Base-by-base conservation (phyloP, 2,329 filamentous ascomycete genomes). In the Sclerotinia glacialis region DNA sequence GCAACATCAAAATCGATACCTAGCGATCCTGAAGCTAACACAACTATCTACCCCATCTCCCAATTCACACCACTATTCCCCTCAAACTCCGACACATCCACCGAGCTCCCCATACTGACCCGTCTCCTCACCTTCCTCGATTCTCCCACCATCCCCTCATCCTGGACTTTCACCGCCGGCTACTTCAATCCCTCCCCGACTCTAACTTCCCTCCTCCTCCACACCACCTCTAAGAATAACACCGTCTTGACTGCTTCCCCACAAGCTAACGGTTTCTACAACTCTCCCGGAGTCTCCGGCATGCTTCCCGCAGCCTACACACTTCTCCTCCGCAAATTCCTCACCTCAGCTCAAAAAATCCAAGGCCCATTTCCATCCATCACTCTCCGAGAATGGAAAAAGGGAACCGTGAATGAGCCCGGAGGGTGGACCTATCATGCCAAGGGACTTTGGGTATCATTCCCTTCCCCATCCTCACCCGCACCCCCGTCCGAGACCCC, bases 361-460 rank as follows among this genome's bases (percentile, higher is more conserved):
- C 63, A 40, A 26, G 21, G 23, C 5, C 62, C 54, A 3, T 60
- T 37, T 7, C 26, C 54, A n/a, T 59, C 55, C 12, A 89, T 97
- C 37, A 79, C 85, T 4, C 81, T 99, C 5, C 91, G 92, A 69
- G 95, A 99, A 79, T 99, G 95, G 95, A 86, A 89, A 8, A 83
- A 84, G 55, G 95, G 95, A 11, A 91, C 87, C 0, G 90, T 96
- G 2, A 90, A 90, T 23, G 85, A 92, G 72, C 87, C 90, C 0
- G 91, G 83, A 1, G 94, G 92, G 0, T 99, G 96, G 95, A 97
- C 94, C 0, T 99, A 99, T 78, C 95, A 99, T 74, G 95, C 95
- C 58, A 99, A 99, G 78, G 95, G 95, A 0, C 82, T 98, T 2
- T 98, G 94, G 94, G 83, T 97, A 34, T 92, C 91, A 0, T 82